Percentiles rank a stretch among this genome's conserved stretches.
These are phyloP conservation scores for Clitopilus hobsonii DNA, from an alignment of 768 basidiomycete genomes.

Conservation along the genomic window DNA sequence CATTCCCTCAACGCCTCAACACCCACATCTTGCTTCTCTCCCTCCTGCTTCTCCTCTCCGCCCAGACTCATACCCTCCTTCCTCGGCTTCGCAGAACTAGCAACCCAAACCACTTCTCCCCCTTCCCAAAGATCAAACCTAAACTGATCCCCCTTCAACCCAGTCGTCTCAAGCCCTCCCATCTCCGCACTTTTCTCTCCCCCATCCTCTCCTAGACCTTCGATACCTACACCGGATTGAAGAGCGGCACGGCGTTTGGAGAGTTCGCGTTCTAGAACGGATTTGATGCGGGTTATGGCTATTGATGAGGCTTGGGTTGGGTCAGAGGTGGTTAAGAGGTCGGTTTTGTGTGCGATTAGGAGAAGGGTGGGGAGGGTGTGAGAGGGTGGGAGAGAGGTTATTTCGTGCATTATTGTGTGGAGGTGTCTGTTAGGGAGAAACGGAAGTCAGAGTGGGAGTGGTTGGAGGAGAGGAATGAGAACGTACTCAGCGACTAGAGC, in stretches of 20 bases:
- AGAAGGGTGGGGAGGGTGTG: conserved; percentile 54
- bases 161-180: conserved; percentile 71
- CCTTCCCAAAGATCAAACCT: conserved; percentile 82
- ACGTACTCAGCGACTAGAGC: conserved; percentile 77
- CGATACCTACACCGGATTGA: conserved; percentile 61
- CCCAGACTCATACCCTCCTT: conserved; percentile 21
- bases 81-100: conserved; percentile 34
- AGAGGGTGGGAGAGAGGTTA: conserved; percentile 72
- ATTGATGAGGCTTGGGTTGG: conserved; percentile 35
- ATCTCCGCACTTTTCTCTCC: conserved; percentile 39
- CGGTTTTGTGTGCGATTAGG: conserved; percentile 74
- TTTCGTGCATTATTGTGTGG: conserved; percentile 63
- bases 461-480: neutral
- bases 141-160: conserved; percentile 50
- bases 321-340: conserved; percentile 53
- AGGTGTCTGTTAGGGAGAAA: conserved; percentile 48
- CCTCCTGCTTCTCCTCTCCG: conserved; percentile 21
- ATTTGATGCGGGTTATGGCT: conserved; percentile 66
- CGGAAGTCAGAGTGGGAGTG: conserved; percentile 3
- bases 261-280: conserved; percentile 79
- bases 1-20: conserved; percentile 41
- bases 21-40: conserved; percentile 33
- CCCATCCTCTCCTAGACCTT: conserved; percentile 69
- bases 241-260: conserved; percentile 70
- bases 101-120: conserved; percentile 67